Percentiles rank a stretch among this genome's conserved stretches.
These are phyloP conservation scores for Erigeron canadensis DNA, from an alignment of 129 eudicot species.

Conservation along the genomic window DNA sequence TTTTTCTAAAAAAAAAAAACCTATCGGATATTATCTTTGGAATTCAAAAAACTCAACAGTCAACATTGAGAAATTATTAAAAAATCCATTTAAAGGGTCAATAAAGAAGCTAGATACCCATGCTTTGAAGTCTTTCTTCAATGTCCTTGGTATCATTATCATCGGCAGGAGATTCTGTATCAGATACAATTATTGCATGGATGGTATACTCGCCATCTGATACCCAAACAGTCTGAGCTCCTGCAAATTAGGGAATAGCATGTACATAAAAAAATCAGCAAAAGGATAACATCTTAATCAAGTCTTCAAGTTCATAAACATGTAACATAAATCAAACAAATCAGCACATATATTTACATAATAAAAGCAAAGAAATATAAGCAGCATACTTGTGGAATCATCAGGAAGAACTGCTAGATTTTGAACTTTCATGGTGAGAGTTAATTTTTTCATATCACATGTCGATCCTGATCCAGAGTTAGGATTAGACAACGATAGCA, in stretches of 20 bases:
- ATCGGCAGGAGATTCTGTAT: conserved; percentile 39
- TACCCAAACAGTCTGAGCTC: conserved; percentile 70
- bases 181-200: conserved; percentile 54
- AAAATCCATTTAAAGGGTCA: neutral
- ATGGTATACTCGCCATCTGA: conserved; percentile 79
- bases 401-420: conserved; percentile 72
- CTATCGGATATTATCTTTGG: neutral
- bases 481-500: conserved; percentile 48
- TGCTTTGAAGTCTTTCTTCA: conserved; percentile 41
- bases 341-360: neutral
- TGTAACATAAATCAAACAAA: neutral
- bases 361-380: conserved; percentile 10
- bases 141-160: conserved; percentile 40
- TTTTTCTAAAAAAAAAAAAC: too few species aligned
- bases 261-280: conserved; percentile 12
- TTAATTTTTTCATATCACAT: conserved; percentile 51
- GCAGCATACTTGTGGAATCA: conserved; percentile 48
- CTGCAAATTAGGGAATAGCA: conserved; percentile 43
- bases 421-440: conserved; percentile 61
- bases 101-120: conserved; percentile 40
- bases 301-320: neutral
- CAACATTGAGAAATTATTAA: conserved; percentile 1
- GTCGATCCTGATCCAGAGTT: conserved; percentile 45
- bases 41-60: neutral
- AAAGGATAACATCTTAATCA: conserved; percentile 22